Base-by-base conservation (phyloP, 306 rosid species). In the Sicyos baderoa region DNA sequence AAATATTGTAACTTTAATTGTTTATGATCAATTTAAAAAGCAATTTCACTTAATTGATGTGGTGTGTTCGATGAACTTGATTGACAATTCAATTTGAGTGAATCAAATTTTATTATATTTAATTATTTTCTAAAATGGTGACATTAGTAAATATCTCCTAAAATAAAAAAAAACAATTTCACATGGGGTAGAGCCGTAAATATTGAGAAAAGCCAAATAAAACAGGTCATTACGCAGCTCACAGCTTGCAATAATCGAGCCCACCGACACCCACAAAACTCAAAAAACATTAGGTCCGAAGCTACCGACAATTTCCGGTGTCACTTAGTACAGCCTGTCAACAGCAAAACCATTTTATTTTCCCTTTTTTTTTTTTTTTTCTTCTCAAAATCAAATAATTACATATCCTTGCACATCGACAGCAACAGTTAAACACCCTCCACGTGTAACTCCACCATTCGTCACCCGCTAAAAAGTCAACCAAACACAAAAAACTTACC, bases 221-320 rank as follows among this genome's bases (percentile, higher is more conserved):
- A 65, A 50, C 14, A 23, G 29, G 58, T 49, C 11, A 27, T 35
- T 14, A 9, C 3, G 71, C 17, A 47, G 54, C 4, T 66, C 14
- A 1, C 22, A 65, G 57, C 64, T 18, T 45, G 63, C 40, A 70
- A 32, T 18, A 71, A 52, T 68, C 22, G 37, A 68, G 58, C 37
- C 84, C 96, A 86, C 90, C 94, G 91, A 89, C 96, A 87, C 58
- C 70, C 58, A 16, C 54, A 47, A 42, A 23, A n/a, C 45, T 9
- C 45, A 40, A 40, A 37, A 40, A 29, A 3, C 61, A 14, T 64
- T 15, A 66, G 77, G 69, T 21, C 61, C 57, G 47, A 52, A 40
- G 74, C 62, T 42, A 80, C 82, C 75, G 88, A 79, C 64, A 78
- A 76, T 52, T 69, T 11, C 76, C 76, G 66, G 95, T 82, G 37